Percentiles rank a stretch among this genome's conserved stretches.
phyloP scores from a whole-genome alignment of 176 grass and related monocot genomes.

The Coix lacrymajobi region DNA sequence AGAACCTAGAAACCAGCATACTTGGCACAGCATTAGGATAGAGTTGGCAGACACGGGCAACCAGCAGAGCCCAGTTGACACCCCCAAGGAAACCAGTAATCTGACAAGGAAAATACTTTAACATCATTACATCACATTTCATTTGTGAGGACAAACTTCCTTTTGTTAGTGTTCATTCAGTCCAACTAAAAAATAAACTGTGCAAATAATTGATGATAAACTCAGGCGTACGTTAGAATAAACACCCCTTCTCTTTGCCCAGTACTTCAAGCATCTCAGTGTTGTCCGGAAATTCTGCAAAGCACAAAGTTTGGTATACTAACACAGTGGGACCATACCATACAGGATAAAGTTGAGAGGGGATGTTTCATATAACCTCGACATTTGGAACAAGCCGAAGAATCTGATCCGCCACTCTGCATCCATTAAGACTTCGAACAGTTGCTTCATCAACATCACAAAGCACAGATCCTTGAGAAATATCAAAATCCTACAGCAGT shows the following conservation, averaged over 20 bases:
- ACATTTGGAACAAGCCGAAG: slow-evolving; percentile 87
- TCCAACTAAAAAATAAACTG: neutral
- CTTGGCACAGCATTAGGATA: slow-evolving; percentile 91
- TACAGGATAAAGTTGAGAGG: neutral
- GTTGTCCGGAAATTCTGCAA: slow-evolving; percentile 84
- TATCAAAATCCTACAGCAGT: slow-evolving; percentile 70
- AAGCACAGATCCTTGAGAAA: slow-evolving; percentile 85
- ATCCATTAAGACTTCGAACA: slow-evolving; percentile 93
- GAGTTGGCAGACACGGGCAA: slow-evolving; percentile 86
- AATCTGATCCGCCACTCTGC: slow-evolving; percentile 91
- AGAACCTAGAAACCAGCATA: slow-evolving; percentile 96
- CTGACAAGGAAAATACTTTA: slow-evolving; percentile 35
- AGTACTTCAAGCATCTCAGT: slow-evolving; percentile 87
- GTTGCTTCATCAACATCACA: slow-evolving; percentile 81
- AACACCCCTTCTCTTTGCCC: slow-evolving; percentile 86
- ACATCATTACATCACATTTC: neutral
- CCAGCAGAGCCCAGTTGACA: slow-evolving; percentile 93
- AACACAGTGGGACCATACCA: neutral
- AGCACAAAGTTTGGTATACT: slow-evolving; percentile 30
- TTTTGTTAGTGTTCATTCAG: neutral
- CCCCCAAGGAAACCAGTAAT: slow-evolving; percentile 96
- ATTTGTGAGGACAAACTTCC: neutral
- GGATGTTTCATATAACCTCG: slow-evolving; percentile 42
- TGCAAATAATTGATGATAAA: slow-evolving; percentile 3
- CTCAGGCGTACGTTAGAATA: slow-evolving; percentile 82